Percentiles rank a stretch among this genome's conserved stretches.
Conservation (phyloP, 176 grass and related monocot species). For the Zizania latifolia region DNA sequence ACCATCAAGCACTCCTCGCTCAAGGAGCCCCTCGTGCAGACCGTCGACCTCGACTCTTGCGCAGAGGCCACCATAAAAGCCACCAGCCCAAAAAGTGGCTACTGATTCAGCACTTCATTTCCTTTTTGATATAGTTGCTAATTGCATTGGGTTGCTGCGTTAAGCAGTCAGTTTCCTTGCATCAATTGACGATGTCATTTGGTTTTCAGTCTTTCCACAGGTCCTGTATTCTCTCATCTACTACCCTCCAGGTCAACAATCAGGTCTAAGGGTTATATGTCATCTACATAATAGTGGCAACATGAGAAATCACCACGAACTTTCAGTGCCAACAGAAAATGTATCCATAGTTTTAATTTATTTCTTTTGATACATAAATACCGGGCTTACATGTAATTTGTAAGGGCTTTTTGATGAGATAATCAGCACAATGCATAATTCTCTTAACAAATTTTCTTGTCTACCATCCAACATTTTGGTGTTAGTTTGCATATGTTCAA, state of each 20-base stretch:
- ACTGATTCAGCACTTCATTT: background rate
- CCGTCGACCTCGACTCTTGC: constrained; percentile 30
- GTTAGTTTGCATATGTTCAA: background rate
- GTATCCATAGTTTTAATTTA: background rate
- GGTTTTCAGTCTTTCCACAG: background rate
- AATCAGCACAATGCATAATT: background rate
- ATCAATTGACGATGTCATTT: background rate
- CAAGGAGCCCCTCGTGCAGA: constrained; percentile 31
- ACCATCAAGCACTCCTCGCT: constrained; percentile 30
- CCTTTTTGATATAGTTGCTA: background rate
- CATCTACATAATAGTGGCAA: no score
- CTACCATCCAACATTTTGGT: background rate
- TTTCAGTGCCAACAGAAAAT: no score
- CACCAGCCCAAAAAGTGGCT: no score
- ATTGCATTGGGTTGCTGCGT: background rate
- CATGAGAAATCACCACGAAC: no score
- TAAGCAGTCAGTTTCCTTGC: no score
- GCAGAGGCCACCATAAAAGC: constrained; percentile 13
- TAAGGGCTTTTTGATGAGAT: background rate
- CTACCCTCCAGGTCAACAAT: no score
- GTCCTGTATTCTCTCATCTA: no score
- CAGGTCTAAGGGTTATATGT: no score
- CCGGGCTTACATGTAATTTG: background rate
- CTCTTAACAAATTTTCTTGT: background rate
- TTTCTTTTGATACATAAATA: background rate